Base-by-base conservation (phyloP, 495 filamentous ascomycete genomes). In the Aspergillus haitiensis region DNA sequence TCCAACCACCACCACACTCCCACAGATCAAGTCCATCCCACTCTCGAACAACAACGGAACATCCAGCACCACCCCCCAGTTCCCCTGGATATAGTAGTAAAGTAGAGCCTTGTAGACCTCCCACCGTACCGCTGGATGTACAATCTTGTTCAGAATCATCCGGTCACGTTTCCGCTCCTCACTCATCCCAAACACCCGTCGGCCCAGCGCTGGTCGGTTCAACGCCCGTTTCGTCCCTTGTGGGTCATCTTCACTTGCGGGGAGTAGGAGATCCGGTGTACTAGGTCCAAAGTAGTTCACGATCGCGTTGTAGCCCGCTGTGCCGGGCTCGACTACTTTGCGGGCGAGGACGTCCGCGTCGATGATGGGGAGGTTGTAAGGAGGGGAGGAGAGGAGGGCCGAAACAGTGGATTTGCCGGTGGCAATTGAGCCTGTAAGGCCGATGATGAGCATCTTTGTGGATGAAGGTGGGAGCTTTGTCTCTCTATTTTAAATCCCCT, bases 371-470 rank as follows among this genome's bases (percentile, higher is more conserved):
- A 98, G 85, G 65, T 82, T 83, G 80, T 97, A 87, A 10, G 92
- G 93, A 0, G 90, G 81, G 0, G 81, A 75, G 55, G 86, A 82
- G 72, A 98, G 91, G 65, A 97, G 77, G 56, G 78, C 70, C 40
- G 94, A 96, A 62, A 96, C 93, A 63, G 95, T 98, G 36, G 92
- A 95, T 85, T 98, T 98, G 70, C 95, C 94, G 4, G 95, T 98
- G 37, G 94, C 93, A 71, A 98, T 96, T 59, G 92, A 96, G 76
- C 94, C 94, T 37, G 94, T 98, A 32, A 98, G 87, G 64, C 94
- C 94, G 69, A 98, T 90, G 66, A 98, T 83, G 55, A 98, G 84
- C 95, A 98, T 98, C 55, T 61, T 68, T 13, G 12, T 40, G 44
- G 42, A 48, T 56, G 49, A 3, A 27, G 3, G 21, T 27, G 21